Base-by-base conservation (phyloP, 2,329 filamentous ascomycete genomes). In the Fusarium nanum region DNA sequence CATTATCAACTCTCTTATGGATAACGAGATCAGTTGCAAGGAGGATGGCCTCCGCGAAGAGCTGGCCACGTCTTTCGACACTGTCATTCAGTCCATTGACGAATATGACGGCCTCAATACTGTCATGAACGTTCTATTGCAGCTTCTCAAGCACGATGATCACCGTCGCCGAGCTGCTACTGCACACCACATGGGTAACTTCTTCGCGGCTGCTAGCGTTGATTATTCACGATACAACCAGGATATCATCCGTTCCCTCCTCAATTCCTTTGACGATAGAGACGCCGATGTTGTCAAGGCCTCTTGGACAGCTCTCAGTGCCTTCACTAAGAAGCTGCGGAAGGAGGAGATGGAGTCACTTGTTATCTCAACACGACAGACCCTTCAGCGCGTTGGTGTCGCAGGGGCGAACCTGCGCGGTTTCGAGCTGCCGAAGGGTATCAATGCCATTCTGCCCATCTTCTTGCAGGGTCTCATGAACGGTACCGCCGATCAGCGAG, bases 291-390 rank as follows among this genome's bases (percentile, higher is more conserved):
- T 98, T 6, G 92, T 98, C 76, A 97, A 97, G 83, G 88, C 93
- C 46, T 90, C 95, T 23, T 98, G 94, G 94, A 86, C 89, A 57
- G 95, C 94, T 8, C 87, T 99, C 63, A 93, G 84, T 73, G 92
- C 93, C 61, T 91, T 99, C 73, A 98, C 94, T 47, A 94, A 94
- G 79, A 91, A 90, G 74, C 87, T 99, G 67, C 91, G 91, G 77
- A 99, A 99, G 81, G 97, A 99, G 78, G 95, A 98, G 81, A 98
- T 99, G 96, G 97, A 99, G 78, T 90, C 92, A 1, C 86, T 99
- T 47, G 94, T 97, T 20, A 84, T 89, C 56, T 96, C 95, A 1
- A 97, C 95, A 4, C 87, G 95, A 63, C 92, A 97, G 79, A 91
- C 93, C 2, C 86, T 99, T 57, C 90, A 93, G 71, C 93, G 95